Evolutionary conservation across 768 basidiomycete genomes (phyloP).

Genomic region (Serendipita indica): DNA sequence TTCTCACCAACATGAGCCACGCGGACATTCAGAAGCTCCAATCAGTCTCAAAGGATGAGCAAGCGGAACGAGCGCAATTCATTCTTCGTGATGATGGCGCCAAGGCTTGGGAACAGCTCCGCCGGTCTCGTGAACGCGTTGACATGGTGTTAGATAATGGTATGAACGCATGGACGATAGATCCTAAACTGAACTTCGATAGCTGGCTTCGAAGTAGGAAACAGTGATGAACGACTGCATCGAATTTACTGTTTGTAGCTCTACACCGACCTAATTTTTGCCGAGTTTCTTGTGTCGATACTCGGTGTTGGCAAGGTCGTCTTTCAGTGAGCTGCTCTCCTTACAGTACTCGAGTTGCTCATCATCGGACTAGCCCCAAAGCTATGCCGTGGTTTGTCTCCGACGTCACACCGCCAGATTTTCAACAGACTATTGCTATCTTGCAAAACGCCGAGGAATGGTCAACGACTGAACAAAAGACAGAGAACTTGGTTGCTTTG

Average conservation of each 20-base stretch:
- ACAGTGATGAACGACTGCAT: too few relatives aligned
- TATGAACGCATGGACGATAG: slow-evolving; percentile 21
- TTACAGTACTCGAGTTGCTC: slow-evolving; percentile 4
- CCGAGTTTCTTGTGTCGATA: slow-evolving; percentile 81
- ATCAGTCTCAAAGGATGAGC: slow-evolving; percentile 65
- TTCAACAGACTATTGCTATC: slow-evolving; percentile 38
- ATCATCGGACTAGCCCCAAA: slow-evolving; percentile 49
- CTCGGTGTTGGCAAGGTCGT: slow-evolving; percentile 61
- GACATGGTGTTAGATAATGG: slow-evolving; percentile 92
- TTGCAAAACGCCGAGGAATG: slow-evolving; percentile 23
- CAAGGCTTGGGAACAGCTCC: slow-evolving; percentile 54
- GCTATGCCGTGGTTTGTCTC: slow-evolving; percentile 96
- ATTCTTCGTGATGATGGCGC: slow-evolving; percentile 78
- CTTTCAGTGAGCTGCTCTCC: slow-evolving; percentile 59
- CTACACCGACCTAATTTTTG: slow-evolving; percentile 85
- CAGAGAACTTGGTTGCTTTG: slow-evolving; percentile 23
- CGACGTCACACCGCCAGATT: slow-evolving; percentile 83
- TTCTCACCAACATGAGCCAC: slow-evolving; percentile 71
- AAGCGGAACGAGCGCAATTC: slow-evolving; percentile 55
- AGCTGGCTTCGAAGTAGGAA: slow-evolving; percentile 81
- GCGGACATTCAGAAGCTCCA: slow-evolving; percentile 76
- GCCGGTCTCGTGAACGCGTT: slow-evolving; percentile 35
- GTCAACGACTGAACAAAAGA: not conserved
- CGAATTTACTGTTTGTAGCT: slow-evolving; percentile 44
- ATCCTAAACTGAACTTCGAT: not conserved